Base-by-base conservation (phyloP, 2,329 filamentous ascomycete genomes). In the Pezicula carpinea region DNA sequence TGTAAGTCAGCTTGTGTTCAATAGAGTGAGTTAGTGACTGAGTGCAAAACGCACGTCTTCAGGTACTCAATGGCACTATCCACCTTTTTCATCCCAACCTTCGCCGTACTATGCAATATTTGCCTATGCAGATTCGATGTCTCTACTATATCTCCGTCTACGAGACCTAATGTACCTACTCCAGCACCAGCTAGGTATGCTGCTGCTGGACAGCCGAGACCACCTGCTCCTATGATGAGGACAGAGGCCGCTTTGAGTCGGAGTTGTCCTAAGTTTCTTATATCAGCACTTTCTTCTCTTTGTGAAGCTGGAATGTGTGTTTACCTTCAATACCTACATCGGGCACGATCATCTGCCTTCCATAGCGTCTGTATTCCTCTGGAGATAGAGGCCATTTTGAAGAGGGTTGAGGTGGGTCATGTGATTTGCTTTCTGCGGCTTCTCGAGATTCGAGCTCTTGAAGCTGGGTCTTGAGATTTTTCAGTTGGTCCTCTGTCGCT, bases 141-240 rank as follows among this genome's bases (percentile, higher is more conserved):
- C 63, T 97, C 93, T 23, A 99, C 92, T 0, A 74, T 74, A 66
- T 99, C 93, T 3, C 87, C 90, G 63, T 99, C 93, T 19, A 93
- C 80, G 6, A 99, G 71, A 0, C 92, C 91, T 15, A 99, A 67
- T 0, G 76, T 87, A 7, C 91, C 90, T 1, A 96, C 77, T 0
- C 93, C 93, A 1, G 93, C 87, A 18, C 89, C 92, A 8, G 90
- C 89, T 1, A 99, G 79, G 63, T 99, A 99, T n/a, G 87, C 79
- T 1, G 91, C 88, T 11, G 93, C 90, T 10, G 93, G 93, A 63
- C 89, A 97, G 10, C 93, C 93, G 11, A 99, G 71, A 0, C 93
- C 93, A 5, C 93, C 93, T 2, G 88, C 84, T 10, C 93, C 93
- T 19, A 99, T 78, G 39, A 99, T 74, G 6, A 97, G 75, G 5